phyloP scores from a whole-genome alignment of 208 protist species.

The Entamoeba moshkovskii region DNA sequence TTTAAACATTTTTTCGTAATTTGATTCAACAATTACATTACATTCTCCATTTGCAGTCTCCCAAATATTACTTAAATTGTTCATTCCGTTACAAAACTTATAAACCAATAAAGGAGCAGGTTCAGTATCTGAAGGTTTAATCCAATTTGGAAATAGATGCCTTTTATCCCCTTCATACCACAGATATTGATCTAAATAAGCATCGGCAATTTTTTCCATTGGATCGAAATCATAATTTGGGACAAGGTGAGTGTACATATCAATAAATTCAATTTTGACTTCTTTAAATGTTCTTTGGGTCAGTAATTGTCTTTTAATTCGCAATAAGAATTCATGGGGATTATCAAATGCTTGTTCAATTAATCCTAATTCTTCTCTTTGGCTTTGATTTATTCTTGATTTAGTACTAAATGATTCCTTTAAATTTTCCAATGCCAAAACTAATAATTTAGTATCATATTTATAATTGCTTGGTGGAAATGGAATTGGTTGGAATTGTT shows the following conservation, averaged over 20 bases:
- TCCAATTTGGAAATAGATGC: constrained; percentile 98
- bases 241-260: constrained; percentile 94
- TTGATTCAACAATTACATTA: constrained; percentile 85
- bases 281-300: constrained; percentile 96
- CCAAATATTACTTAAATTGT: constrained; percentile 93
- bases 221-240: constrained; percentile 97
- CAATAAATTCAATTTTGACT: constrained; percentile 94
- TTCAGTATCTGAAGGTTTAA: constrained; percentile 97
- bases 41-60: constrained; percentile 86
- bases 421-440: constrained; percentile 93
- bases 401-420: constrained; percentile 96
- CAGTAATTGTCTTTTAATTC: constrained; percentile 95
- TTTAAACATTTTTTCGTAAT: constrained; percentile 90
- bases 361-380: constrained; percentile 95
- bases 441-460: constrained; percentile 96
- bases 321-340: constrained; percentile 88
- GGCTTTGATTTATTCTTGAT: constrained; percentile 80
- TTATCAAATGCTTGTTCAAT: constrained; percentile 99
- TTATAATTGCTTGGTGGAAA: constrained; percentile 98
- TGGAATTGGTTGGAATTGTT: constrained; percentile 91
- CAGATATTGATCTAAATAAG: constrained; percentile 99
- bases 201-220: constrained; percentile 99
- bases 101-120: constrained; percentile 93
- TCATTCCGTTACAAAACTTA: constrained; percentile 99
- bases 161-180: constrained; percentile 97